These are phyloP conservation scores for Lasiosphaeris hirsuta DNA, from an alignment of 495 filamentous ascomycete species.

Conservation along the genomic window DNA sequence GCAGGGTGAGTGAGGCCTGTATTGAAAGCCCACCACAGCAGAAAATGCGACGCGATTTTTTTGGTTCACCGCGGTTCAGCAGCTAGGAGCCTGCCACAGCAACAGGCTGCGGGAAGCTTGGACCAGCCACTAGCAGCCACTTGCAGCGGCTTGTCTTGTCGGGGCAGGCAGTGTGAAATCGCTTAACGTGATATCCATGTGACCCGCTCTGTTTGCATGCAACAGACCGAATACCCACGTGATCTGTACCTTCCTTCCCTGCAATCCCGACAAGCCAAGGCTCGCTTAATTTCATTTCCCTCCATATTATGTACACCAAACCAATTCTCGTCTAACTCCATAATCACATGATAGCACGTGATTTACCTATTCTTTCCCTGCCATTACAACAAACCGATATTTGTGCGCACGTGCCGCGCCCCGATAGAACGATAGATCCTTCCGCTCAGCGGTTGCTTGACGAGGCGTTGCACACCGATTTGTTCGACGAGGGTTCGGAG, in stretches of 20 bases:
- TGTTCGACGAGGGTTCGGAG: too few species aligned
- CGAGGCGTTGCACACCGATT: not conserved
- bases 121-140: not conserved
- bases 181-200: too few species aligned
- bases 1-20: slow-evolving; percentile 10
- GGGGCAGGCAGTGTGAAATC: not conserved
- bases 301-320: too few species aligned
- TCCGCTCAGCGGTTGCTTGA: not conserved
- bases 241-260: too few species aligned
- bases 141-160: too few species aligned
- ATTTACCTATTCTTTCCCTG: too few species aligned
- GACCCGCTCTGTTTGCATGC: too few species aligned
- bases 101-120: not conserved
- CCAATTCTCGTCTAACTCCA: too few species aligned
- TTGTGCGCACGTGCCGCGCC: not conserved
- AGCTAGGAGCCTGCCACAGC: slow-evolving; percentile 7
- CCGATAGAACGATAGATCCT: not conserved
- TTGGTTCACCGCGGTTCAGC: not conserved
- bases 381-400: not conserved
- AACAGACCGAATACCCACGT: too few species aligned
- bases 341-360: too few species aligned
- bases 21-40: not conserved
- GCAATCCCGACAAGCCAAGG: too few species aligned
- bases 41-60: slow-evolving; percentile 8
- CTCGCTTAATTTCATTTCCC: not conserved